Evolutionary conservation across 179 eudicot genomes (phyloP).

Genomic region (Silene coronaria): DNA sequence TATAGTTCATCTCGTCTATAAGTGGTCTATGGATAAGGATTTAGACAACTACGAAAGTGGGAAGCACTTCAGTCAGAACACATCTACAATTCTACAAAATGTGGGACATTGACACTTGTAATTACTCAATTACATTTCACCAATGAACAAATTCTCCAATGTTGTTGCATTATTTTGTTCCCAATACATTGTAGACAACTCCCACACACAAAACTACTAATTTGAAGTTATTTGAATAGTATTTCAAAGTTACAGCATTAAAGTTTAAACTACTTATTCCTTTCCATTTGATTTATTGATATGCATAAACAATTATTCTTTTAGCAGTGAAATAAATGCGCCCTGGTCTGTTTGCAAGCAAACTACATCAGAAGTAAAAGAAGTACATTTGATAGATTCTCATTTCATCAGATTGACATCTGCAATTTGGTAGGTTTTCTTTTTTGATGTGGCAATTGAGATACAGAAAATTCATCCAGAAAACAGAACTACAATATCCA

Average conservation of each 20-base stretch:
- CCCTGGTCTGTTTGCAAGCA: neutral
- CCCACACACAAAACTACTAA: neutral
- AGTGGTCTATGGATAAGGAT: too few relatives aligned
- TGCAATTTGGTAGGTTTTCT: neutral
- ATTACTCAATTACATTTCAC: neutral
- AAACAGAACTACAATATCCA: neutral
- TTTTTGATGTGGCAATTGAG: neutral
- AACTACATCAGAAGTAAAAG: neutral
- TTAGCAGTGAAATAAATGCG: neutral
- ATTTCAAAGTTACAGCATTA: neutral
- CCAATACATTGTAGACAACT: neutral
- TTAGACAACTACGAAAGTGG: too few relatives aligned
- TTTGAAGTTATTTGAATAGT: neutral
- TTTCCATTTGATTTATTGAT: neutral
- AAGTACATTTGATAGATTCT: neutral
- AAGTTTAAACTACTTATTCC: neutral
- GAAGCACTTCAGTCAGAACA: too few relatives aligned
- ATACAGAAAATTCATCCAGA: neutral
- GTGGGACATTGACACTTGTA: too few relatives aligned
- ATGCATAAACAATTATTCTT: neutral
- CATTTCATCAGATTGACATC: neutral
- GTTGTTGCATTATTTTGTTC: neutral
- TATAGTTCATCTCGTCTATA: too few relatives aligned
- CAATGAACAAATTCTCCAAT: neutral
- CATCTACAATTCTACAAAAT: too few relatives aligned